Evolutionary conservation across 768 basidiomycete species (phyloP), one percentile per base, ranked within the genome.

Genomic region (Clathrus columnatus): DNA sequence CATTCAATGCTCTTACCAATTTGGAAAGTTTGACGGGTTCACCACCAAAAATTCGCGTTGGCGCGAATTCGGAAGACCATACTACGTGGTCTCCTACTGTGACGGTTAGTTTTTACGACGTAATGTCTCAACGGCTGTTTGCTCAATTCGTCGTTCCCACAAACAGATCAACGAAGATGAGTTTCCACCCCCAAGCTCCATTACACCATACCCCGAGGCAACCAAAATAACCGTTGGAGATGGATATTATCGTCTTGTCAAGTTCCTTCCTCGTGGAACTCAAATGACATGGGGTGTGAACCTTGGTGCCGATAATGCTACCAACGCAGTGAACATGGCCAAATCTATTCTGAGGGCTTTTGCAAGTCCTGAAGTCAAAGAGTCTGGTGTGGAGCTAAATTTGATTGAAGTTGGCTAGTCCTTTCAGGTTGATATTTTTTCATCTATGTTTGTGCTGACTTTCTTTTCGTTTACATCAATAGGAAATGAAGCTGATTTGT

Each of bases 211-310:
- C 63, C 84, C 84, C 0, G 85, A 85, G 63, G 84, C 84, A 4
- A 75, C 70, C 0, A 75, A 72, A n/a, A 75, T 85, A 56, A 74
- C 72, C 1, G 79, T 83, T 17, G 81, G 85, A 7, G 68, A 80
- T 62, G 72, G 66, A 7, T 86, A 74, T 61, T 86, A 84, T 60
- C 61, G 70, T 50, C 69, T 78, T 21, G 73, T 77, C 7, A 72
- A 73, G 28, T 76, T 76, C 60, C 73, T 85, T 36, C 82, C 80
- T 17, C 57, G 67, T 4, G 82, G 76, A 23, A 83, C 82, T 8
- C 76, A 74, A 49, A 80, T 86, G 59, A 79, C 72, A 14, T 86
- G 82, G 82, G 84, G 83, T 14, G 69, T 85, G 47, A 85, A 87
- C 65, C 67, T 85, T n/a, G 82, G 81, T 5, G 64, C 60, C 11